phyloP scores from a whole-genome alignment of 352 stramenopile species.

The Globisporangium barbulae region DNA sequence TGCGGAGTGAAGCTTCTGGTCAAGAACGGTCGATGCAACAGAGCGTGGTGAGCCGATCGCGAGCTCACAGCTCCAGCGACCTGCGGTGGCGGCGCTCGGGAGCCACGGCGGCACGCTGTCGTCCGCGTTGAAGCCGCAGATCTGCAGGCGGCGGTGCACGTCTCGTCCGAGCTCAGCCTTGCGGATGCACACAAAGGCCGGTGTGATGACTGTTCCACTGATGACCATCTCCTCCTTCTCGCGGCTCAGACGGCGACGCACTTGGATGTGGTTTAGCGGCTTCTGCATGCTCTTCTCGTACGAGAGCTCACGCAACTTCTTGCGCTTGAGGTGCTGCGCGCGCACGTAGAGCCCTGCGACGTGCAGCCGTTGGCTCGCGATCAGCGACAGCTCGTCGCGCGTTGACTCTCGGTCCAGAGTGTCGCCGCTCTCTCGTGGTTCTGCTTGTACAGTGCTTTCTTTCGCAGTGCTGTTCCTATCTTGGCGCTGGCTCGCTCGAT shows the following conservation, averaged over 20 bases:
- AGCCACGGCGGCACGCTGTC: constrained; percentile 20
- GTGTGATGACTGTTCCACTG: background rate
- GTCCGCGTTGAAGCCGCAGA: constrained; percentile 10
- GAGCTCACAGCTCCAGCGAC: constrained; percentile 19
- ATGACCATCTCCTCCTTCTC: background rate
- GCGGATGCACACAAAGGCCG: constrained; percentile 11
- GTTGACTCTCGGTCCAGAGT: background rate
- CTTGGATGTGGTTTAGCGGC: constrained; percentile 16
- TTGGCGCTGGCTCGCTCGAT: background rate
- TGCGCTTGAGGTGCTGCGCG: background rate
- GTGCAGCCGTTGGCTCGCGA: constrained; percentile 11
- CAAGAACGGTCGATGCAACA: background rate
- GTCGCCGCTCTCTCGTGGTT: background rate
- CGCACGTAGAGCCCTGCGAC: constrained; percentile 10
- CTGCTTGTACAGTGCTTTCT: background rate
- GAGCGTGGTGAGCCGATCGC: constrained; percentile 4
- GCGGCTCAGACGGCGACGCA: constrained; percentile 1
- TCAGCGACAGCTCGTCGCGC: constrained; percentile 10
- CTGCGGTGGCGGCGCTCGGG: background rate
- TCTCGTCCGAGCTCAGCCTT: constrained; percentile 8
- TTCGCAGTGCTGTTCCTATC: background rate
- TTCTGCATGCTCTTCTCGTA: constrained; percentile 6
- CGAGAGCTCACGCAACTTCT: constrained; percentile 5
- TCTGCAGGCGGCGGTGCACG: constrained; percentile 1
- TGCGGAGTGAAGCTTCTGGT: background rate